Conservation (phyloP, 495 filamentous ascomycete species). For the Aspergillus bertholletiae region DNA sequence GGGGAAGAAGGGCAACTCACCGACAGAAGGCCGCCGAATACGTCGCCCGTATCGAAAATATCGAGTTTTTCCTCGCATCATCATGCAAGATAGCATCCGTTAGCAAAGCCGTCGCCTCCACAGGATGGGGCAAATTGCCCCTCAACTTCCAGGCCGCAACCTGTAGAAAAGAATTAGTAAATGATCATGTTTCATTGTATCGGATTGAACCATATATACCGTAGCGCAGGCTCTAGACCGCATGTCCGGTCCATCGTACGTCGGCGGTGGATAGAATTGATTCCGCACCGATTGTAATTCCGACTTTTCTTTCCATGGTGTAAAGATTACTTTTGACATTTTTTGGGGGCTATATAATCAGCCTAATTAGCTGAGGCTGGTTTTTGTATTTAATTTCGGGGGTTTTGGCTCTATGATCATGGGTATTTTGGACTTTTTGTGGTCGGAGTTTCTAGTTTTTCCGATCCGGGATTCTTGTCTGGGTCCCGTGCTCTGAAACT, state of each 20-base stretch:
- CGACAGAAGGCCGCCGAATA: slow-evolving; percentile 60
- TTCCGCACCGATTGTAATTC: slow-evolving; percentile 65
- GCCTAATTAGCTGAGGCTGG: too few species aligned
- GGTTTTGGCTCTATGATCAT: too few species aligned
- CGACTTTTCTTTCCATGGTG: slow-evolving; percentile 66
- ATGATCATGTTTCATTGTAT: too few species aligned
- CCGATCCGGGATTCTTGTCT: too few species aligned
- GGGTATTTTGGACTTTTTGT: not conserved
- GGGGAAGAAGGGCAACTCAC: slow-evolving; percentile 30
- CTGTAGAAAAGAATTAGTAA: too few species aligned
- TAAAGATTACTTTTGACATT: slow-evolving; percentile 76
- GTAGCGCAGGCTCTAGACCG: slow-evolving; percentile 43
- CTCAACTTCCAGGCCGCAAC: slow-evolving; percentile 58
- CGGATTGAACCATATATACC: too few species aligned
- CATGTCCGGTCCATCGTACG: slow-evolving; percentile 33
- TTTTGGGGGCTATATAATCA: too few species aligned
- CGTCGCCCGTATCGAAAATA: slow-evolving; percentile 52
- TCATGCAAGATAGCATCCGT: slow-evolving; percentile 71
- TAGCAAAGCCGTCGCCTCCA: slow-evolving; percentile 77
- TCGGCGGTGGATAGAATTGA: slow-evolving; percentile 58
- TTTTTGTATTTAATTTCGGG: too few species aligned
- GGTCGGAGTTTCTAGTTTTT: not conserved
- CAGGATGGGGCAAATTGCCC: slow-evolving; percentile 73
- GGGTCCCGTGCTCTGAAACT: too few species aligned
- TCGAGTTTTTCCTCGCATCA: slow-evolving; percentile 46